A percentile compares a stretch with the other conserved stretches of the same genome.
These are phyloP conservation scores for Penicillium sp. DNA, from an alignment of 2,329 filamentous ascomycete genomes.

Conservation along the genomic window DNA sequence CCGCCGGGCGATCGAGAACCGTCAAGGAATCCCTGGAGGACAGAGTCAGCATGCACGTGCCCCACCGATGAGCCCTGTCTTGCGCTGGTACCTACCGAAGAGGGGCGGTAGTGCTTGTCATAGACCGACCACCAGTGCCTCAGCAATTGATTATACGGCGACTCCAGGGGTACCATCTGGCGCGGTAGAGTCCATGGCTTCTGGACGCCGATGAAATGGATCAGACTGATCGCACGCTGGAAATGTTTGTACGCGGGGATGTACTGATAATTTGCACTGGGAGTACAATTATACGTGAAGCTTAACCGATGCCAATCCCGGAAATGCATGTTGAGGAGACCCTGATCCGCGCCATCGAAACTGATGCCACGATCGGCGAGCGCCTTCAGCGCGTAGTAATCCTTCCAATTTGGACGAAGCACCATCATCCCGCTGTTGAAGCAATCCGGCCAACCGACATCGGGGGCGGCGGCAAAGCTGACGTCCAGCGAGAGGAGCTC, in stretches of 20 bases:
- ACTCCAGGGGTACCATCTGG: conserved; percentile 30
- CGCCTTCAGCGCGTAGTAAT: conserved; percentile 77
- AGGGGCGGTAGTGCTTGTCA: conserved; percentile 68
- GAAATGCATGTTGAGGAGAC: conserved; percentile 91
- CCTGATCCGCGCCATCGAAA: conserved; percentile 96
- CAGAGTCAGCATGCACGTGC: too few relatives aligned
- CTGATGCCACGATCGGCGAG: conserved; percentile 83
- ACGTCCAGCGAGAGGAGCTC: conserved; percentile 72
- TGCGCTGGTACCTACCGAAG: conserved; percentile 11
- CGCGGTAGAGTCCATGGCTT: conserved; percentile 78
- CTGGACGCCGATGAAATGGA: conserved; percentile 87
- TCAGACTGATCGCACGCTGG: conserved; percentile 78
- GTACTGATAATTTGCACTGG: conserved; percentile 95
- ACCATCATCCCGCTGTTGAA: conserved; percentile 99
- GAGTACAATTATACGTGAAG: conserved; percentile 96
- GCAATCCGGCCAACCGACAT: conserved; percentile 95
- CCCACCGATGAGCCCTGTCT: not conserved
- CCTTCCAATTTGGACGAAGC: conserved; percentile 74
- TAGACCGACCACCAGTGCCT: conserved; percentile 92
- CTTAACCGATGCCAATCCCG: conserved; percentile 77
- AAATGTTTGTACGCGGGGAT: conserved; percentile 91
- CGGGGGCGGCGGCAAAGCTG: conserved; percentile 68
- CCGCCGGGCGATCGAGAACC: too few relatives aligned
- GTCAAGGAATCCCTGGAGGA: too few relatives aligned
- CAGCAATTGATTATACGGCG: conserved; percentile 70